phyloP scores from a whole-genome alignment of 1,284 basidiomycete genomes.

The Vanrija pseudolonga region DNA sequence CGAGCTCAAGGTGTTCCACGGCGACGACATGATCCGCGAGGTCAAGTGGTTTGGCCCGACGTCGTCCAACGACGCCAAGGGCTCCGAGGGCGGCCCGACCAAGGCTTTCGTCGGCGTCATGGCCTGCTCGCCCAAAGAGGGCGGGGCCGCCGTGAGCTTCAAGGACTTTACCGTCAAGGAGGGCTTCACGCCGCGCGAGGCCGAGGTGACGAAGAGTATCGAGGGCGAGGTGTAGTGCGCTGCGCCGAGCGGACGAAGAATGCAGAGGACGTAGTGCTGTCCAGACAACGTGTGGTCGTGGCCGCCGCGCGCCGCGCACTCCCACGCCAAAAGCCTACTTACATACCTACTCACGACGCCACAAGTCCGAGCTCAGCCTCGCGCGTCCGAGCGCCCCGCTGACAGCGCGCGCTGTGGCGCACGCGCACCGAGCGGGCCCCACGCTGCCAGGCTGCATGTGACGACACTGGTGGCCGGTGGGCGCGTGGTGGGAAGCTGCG shows the following conservation, averaged over 20 bases:
- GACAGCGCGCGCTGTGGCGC: no score
- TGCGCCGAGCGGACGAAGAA: neutral
- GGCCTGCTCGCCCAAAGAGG: constrained; percentile 29
- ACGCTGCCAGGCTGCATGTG: no score
- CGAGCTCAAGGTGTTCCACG: constrained; percentile 22
- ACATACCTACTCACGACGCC: no score
- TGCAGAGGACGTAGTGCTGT: no score
- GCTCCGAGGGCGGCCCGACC: neutral
- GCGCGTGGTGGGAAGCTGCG: neutral
- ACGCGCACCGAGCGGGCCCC: no score
- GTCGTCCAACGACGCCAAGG: neutral
- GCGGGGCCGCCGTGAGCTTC: constrained; percentile 19
- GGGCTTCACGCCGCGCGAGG: constrained; percentile 3
- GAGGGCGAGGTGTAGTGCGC: neutral
- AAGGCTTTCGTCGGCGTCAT: constrained; percentile 31
- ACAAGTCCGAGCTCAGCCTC: no score
- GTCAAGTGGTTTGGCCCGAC: constrained; percentile 26
- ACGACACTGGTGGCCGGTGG: no score
- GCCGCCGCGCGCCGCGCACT: no score
- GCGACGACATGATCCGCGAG: constrained; percentile 32
- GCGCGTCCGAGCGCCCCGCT: no score
- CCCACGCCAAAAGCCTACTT: no score
- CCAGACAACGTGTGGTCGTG: no score
- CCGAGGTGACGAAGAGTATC: neutral
- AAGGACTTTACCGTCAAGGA: constrained; percentile 20